Base-by-base conservation (phyloP, 192 early-diverging fungal species). In the Backusella mclennaniae region DNA sequence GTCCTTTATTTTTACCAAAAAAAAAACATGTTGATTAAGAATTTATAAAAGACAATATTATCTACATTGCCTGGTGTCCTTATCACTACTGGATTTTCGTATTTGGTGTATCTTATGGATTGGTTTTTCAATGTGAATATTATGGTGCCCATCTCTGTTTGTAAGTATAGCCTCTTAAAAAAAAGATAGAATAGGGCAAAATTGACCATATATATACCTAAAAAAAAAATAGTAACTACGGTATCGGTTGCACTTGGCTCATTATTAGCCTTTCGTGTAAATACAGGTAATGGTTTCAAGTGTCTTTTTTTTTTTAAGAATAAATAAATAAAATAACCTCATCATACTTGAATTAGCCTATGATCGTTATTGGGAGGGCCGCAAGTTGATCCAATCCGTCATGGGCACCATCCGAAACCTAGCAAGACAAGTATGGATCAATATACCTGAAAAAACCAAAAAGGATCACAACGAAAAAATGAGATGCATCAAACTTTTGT, bases 191-290 rank as follows among this genome's bases (percentile, higher is more conserved):
- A 36, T 21, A 21, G 21, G 17, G 35, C 19, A 69, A 36, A 23
- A 38, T 39, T 19, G 35, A 39, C 35, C 31, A 31, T 35, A 17
- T 31, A 67, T 67, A 52, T 17, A 35, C 46, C 23, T 23, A 11
- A 46, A 26, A 2, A 66, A 4, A 23, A 17, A 33, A 6, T 15
- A 85, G 87, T 88, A 21, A 74, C 78, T 17, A 81, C 89, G 6
- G 75, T 90, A 39, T 85, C 84, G 71, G 88, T 90, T 21, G 87
- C 86, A 17, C 80, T 90, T 35, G 87, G 85, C 84, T 80, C 95
- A 74, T 84, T 96, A 41, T 85, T 96, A 41, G 95, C 91, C 44
- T 96, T 96, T 79, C 89, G 95, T 76, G 92, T 90, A 70, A 96
- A 94, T 85, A 90, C 91, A 19, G 92, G 46, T 49, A 49, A 49